Base-by-base conservation (phyloP, 208 protist genomes). In the Trypanosoma rangeli region DNA sequence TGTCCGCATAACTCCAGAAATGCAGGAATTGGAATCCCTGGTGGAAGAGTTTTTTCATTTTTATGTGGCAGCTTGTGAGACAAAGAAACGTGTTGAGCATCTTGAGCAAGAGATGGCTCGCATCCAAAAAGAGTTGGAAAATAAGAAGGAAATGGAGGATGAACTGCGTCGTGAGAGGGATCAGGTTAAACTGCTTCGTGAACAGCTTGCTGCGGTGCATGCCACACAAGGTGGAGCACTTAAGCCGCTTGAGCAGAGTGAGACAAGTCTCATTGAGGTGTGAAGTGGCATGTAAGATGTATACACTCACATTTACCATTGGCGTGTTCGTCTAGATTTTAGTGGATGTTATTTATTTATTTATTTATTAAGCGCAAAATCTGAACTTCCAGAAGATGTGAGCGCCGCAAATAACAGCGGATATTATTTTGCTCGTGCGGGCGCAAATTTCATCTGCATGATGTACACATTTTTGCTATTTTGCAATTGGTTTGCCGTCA, bases 41-140 rank as follows among this genome's bases (percentile, higher is more conserved):
- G 78, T 90, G 13, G 85, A 94, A 26, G 83, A 94, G 77, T 91
- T 94, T 64, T 70, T 67, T 31, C 22, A 52, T 13, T 94, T 91
- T 53, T 94, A 87, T 59, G 44, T 70, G 7, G 49, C 68, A 22
- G 67, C 81, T 0, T 84, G 78, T 53, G 56, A 73, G 20, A 73
- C 65, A 39, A 73, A 85, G 56, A 54, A 82, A 62, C 78, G 75
- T 22, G 61, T 90, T 13, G 24, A 70, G 55, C 54, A 73, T 50
- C 69, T 89, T 13, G 80, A 86, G 63, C 52, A 52, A 29, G 83
- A 88, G 78, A 28, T 83, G 64, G 42, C 53, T 37, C 42, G 46
- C 8, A 46, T 56, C 3, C 66, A 50, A 13, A 48, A 54, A 46
- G 66, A n/a, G 24, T 42, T 71, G 13, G 42, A 71, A 2, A n/a